These are phyloP conservation scores for Carex pumila DNA, from an alignment of 176 grass and related monocot genomes.

Conservation along the genomic window DNA sequence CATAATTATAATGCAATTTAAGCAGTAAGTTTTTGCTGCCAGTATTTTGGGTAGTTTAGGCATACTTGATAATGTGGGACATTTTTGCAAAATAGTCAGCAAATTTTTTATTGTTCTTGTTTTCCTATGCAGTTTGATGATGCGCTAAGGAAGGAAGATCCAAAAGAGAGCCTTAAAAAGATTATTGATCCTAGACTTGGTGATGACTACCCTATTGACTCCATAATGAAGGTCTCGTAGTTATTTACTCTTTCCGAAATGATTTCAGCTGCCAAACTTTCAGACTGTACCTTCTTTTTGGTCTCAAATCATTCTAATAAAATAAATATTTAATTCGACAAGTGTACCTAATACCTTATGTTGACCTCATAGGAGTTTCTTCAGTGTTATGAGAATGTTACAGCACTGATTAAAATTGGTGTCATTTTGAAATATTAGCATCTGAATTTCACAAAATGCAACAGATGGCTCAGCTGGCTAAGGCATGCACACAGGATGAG, in stretches of 20 bases:
- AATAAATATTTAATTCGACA: not conserved
- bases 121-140: conserved; percentile 65
- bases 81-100: not conserved
- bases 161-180: conserved; percentile 46
- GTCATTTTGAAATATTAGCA: not conserved
- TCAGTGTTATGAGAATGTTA: not conserved
- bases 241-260: not conserved
- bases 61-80: not conserved
- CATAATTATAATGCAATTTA: not conserved
- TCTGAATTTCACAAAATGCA: not conserved
- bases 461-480: conserved; percentile 70
- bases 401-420: not conserved
- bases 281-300: not conserved
- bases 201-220: conserved; percentile 55
- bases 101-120: not conserved
- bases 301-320: not conserved
- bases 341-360: not conserved
- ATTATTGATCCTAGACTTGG: conserved; percentile 61
- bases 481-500: conserved; percentile 68
- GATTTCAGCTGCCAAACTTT: not conserved
- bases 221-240: conserved; percentile 43
- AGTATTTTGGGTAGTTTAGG: not conserved
- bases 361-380: not conserved
- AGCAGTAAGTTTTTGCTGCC: not conserved
- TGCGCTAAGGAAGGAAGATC: conserved; percentile 38